Base-by-base conservation (phyloP, 176 grass and related monocot genomes). In the Bolboschoenus planiculmis region DNA sequence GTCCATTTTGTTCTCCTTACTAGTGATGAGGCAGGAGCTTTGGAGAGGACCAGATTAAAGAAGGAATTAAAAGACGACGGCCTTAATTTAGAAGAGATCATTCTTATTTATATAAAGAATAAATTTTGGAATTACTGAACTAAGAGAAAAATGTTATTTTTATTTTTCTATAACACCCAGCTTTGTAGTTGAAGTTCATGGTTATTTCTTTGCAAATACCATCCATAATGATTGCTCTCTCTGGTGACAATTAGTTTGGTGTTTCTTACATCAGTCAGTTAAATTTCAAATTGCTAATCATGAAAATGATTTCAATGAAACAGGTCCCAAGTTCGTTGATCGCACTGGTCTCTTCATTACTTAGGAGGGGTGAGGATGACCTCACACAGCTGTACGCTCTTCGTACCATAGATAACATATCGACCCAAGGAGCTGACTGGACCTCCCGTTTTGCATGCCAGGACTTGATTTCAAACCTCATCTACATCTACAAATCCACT, bases 301-400 rank as follows among this genome's bases (percentile, higher is more conserved):
- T 8, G 9, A 18, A 37, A 43, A 70, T 72, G 3, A 80, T 80
- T 78, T 58, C 51, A 80, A 71, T 60, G 84, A 37, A 88, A 70
- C 87, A 99, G 96, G 91, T 95, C 67, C 90, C 96, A 77, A 93
- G 87, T 95, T 86, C 92, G 63, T 91, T 99, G 85, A 90, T 95
- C 64, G 87, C 88, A 14, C 85, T 99, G 42, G 87, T 98, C 48
- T 93, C 92, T 84, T 99, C 96, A 74, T 93, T 99, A 84, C 87
- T 99, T 86, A 89, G 89, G 46, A 98, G 91, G 71, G 96, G 96
- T 10, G 96, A 99, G 88, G 92, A 99, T 90, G 96, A 99, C 91
- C 84, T 99, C 67, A 78, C 96, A 21, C 96, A 99, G 56, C 79
- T 99, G 55, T 99, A 99, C 88, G 96, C 96, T 67, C 81, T 98